These are phyloP conservation scores for Lagenidium giganteum DNA, from an alignment of 352 stramenopile species.

Conservation along the genomic window DNA sequence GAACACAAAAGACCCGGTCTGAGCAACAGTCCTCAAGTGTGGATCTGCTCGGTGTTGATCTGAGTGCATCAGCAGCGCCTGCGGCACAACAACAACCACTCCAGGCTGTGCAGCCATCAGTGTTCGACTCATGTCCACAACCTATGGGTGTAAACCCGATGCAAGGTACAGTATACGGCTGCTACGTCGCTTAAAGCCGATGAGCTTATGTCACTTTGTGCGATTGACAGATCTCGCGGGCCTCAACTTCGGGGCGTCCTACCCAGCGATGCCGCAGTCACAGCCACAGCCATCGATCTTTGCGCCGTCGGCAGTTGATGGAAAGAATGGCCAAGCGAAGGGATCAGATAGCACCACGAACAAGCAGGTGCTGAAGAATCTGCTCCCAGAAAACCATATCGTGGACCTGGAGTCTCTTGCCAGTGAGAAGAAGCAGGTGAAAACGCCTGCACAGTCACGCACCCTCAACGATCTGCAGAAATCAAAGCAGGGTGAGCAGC, in stretches of 20 bases:
- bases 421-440: slow-evolving; percentile 43
- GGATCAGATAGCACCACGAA: neutral
- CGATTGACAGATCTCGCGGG: slow-evolving; percentile 33
- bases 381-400: slow-evolving; percentile 66
- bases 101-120: slow-evolving; percentile 17
- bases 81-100: slow-evolving; percentile 6
- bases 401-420: slow-evolving; percentile 50
- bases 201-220: neutral
- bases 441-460: slow-evolving; percentile 28
- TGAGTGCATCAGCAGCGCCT: slow-evolving; percentile 9
- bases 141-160: slow-evolving; percentile 22
- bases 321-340: neutral
- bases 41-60: slow-evolving; percentile 45
- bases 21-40: too few relatives aligned
- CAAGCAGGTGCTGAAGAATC: slow-evolving; percentile 31
- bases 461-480: slow-evolving; percentile 64
- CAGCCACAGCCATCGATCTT: too few relatives aligned
- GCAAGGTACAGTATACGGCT: slow-evolving; percentile 14
- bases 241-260: slow-evolving; percentile 31
- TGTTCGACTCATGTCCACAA: slow-evolving; percentile 26
- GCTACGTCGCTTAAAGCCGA: neutral
- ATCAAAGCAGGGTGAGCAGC: slow-evolving; percentile 22
- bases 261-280: slow-evolving; percentile 6
- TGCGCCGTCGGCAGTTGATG: slow-evolving; percentile 10
- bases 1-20: slow-evolving; percentile 15